These are phyloP conservation scores for Annona cherimola DNA, from an alignment of 164 flowering plant genomes.

Conservation along the genomic window DNA sequence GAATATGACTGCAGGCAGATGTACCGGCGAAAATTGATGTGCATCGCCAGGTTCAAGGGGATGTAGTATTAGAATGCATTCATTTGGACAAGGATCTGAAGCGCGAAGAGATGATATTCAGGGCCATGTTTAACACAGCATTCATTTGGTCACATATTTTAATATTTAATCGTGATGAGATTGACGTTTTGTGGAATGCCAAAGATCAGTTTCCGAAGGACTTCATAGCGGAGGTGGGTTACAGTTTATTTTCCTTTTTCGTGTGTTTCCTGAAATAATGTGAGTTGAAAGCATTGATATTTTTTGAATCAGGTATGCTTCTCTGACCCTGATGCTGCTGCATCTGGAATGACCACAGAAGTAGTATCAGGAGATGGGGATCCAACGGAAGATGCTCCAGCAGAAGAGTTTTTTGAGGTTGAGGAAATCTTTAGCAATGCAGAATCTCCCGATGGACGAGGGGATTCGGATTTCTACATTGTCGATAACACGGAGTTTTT, in stretches of 20 bases:
- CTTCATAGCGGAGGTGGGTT: conserved; percentile 82
- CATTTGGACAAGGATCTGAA: conserved; percentile 60
- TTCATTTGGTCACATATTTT: conserved; percentile 66
- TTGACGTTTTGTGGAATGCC: conserved; percentile 81
- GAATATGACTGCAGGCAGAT: conserved; percentile 50
- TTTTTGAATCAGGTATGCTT: conserved; percentile 77
- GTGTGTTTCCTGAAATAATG: conserved; percentile 24
- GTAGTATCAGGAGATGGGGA: conserved; percentile 42
- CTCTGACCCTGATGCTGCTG: conserved; percentile 56
- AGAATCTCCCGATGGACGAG: conserved; percentile 46
- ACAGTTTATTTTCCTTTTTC: conserved; percentile 9
- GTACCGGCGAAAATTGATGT: conserved; percentile 60
- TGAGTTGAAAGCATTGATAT: conserved; percentile 38
- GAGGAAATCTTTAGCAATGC: conserved; percentile 85
- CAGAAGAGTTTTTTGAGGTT: conserved; percentile 93
- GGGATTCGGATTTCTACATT: conserved; percentile 14
- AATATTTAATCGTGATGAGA: conserved; percentile 64
- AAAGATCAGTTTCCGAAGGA: conserved; percentile 73
- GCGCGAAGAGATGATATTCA: conserved; percentile 78
- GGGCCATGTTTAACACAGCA: conserved; percentile 81
- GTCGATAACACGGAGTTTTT: conserved; percentile 12
- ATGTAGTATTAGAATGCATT: conserved; percentile 88
- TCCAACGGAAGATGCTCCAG: conserved; percentile 50
- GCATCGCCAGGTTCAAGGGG: conserved; percentile 81
- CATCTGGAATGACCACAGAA: conserved; percentile 41